Conservation (phyloP, 2,329 filamentous ascomycete genomes). For the Alternaria triticimaculans region DNA sequence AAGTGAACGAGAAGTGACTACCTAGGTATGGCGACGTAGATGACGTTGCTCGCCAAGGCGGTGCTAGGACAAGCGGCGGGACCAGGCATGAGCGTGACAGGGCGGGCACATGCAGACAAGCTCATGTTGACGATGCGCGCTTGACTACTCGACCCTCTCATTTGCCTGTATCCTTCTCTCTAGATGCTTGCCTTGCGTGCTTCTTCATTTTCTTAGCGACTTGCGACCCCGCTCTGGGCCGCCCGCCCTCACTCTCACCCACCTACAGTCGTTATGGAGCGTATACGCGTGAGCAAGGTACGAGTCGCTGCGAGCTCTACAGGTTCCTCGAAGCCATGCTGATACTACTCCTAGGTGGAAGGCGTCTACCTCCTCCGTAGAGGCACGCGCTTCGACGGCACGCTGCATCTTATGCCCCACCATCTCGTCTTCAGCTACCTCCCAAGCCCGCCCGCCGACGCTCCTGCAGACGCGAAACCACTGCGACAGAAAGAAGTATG, state of each 20-base stretch:
- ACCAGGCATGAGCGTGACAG: slow-evolving; percentile 28
- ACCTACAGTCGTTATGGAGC: slow-evolving; percentile 47
- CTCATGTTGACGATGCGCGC: slow-evolving; percentile 22
- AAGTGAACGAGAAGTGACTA: not conserved
- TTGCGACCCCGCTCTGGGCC: slow-evolving; percentile 1
- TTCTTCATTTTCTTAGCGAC: slow-evolving; percentile 4
- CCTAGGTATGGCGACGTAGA: not conserved
- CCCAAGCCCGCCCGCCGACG: slow-evolving; percentile 49
- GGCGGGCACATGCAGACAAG: slow-evolving; percentile 30
- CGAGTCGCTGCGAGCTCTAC: slow-evolving; percentile 2
- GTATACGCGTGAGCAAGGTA: slow-evolving; percentile 56
- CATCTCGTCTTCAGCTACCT: slow-evolving; percentile 69
- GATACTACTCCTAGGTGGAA: slow-evolving; percentile 57
- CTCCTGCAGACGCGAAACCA: slow-evolving; percentile 49
- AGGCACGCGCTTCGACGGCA: slow-evolving; percentile 63
- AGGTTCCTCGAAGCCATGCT: not conserved
- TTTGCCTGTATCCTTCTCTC: not conserved
- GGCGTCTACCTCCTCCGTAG: slow-evolving; percentile 66
- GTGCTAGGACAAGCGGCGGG: slow-evolving; percentile 25
- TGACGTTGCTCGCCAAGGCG: slow-evolving; percentile 30
- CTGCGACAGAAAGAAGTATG: slow-evolving; percentile 74
- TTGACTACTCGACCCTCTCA: slow-evolving; percentile 8
- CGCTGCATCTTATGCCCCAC: slow-evolving; percentile 68
- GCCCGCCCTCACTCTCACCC: not conserved
- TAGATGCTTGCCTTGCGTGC: slow-evolving; percentile 8